Evolutionary conservation across 768 basidiomycete species (phyloP).

Genomic region (Leccinum sublutescens): DNA sequence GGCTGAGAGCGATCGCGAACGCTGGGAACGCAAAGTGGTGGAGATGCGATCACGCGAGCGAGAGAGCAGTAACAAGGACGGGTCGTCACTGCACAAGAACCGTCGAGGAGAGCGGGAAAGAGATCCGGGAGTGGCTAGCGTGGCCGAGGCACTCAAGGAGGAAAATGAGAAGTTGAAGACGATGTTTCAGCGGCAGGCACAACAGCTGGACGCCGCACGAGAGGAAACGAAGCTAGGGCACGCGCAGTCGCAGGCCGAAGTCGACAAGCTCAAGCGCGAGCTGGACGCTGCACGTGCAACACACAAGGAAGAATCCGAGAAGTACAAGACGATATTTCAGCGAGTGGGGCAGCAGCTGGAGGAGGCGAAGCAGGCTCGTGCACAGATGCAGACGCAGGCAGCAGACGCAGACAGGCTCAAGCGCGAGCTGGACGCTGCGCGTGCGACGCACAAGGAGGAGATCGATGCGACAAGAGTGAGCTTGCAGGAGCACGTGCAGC

Average conservation of each 20-base stretch:
- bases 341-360: conserved; percentile 20
- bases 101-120: conserved; percentile 21
- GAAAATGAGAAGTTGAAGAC: conserved; percentile 27
- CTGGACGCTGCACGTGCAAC: conserved; percentile 1
- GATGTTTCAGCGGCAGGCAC: conserved; percentile 17
- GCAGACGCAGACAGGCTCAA: conserved; percentile 13
- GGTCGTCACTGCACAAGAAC: conserved; percentile 6
- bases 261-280: conserved; percentile 16
- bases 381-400: conserved; percentile 5
- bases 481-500: conserved; percentile 20
- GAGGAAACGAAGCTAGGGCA: conserved; percentile 14
- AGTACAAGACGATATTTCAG: conserved; percentile 19
- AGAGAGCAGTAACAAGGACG: conserved; percentile 13
- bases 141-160: conserved; percentile 17
- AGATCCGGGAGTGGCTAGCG: background rate
- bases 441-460: conserved; percentile 11
- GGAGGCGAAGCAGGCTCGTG: conserved; percentile 10
- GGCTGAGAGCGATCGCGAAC: conserved; percentile 18
- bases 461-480: conserved; percentile 15
- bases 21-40: conserved; percentile 22
- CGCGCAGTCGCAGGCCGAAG: conserved; percentile 11
- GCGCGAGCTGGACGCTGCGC: conserved; percentile 12
- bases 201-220: conserved; percentile 8
- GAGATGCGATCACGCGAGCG: conserved; percentile 19
- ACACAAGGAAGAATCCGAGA: conserved; percentile 21